A percentile compares a stretch with the other conserved stretches of the same genome.
These are phyloP conservation scores for Eimeria maxima DNA, from an alignment of 169 alveolate species.

Conservation along the genomic window DNA sequence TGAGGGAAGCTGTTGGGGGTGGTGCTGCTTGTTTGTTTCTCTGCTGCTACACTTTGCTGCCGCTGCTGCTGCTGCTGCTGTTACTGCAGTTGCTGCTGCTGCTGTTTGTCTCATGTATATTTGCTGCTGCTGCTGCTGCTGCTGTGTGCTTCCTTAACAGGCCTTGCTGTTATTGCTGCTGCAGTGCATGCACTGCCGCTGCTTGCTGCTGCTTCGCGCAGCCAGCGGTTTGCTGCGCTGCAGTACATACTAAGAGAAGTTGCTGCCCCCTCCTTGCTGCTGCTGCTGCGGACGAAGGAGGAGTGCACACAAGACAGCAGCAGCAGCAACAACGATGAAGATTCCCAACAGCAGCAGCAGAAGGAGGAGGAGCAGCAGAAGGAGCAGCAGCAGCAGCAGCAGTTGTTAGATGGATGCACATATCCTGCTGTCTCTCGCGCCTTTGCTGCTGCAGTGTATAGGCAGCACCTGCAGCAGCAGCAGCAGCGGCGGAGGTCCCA, in stretches of 20 bases:
- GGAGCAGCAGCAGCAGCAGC: conserved; percentile 32
- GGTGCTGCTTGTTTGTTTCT: neutral
- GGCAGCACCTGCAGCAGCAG: conserved; percentile 33
- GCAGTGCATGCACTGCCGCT: conserved; percentile 1
- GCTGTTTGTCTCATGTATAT: no score
- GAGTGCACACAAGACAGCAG: neutral
- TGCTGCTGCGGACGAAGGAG: conserved; percentile 46
- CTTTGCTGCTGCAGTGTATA: conserved; percentile 56
- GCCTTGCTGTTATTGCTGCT: conserved; percentile 44
- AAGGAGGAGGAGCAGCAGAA: neutral
- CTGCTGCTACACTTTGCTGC: neutral
- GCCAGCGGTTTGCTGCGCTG: conserved; percentile 53
- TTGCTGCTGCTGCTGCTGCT: conserved; percentile 48
- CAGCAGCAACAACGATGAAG: conserved; percentile 9
- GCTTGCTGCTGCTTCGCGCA: neutral
- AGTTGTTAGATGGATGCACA: neutral
- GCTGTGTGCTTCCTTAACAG: no score
- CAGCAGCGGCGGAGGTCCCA: conserved; percentile 35
- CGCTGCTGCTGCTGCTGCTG: neutral
- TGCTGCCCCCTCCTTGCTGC: conserved; percentile 45
- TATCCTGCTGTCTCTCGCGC: conserved; percentile 54
- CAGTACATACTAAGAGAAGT: neutral
- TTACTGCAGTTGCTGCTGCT: no score
- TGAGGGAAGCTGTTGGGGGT: no score
- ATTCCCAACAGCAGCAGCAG: no score